Conservation (phyloP, 2,329 filamentous ascomycete genomes). For the Sclerotiophoma versabilis region DNA sequence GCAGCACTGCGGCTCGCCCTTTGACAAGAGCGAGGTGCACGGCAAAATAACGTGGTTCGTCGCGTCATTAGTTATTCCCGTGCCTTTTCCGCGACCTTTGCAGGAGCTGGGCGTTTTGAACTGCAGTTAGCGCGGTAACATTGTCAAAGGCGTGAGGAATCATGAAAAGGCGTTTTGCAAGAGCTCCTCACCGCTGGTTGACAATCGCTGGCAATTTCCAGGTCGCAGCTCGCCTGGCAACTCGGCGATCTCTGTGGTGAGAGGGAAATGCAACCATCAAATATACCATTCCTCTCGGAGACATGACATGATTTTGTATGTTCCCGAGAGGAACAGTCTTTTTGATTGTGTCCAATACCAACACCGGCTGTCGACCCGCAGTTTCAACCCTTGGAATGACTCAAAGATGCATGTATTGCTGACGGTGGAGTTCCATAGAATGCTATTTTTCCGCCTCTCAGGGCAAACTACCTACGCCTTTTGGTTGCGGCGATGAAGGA, state of each 20-base stretch:
- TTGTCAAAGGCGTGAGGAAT: background rate
- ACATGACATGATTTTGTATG: background rate
- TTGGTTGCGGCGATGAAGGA: background rate
- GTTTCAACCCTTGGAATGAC: background rate
- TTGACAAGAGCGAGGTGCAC: conserved; percentile 14
- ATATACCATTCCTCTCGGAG: conserved; percentile 10
- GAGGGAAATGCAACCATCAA: background rate
- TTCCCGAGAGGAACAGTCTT: conserved; percentile 6
- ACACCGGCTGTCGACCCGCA: background rate
- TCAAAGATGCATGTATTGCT: conserved; percentile 1
- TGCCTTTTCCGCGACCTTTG: background rate
- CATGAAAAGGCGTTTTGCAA: background rate
- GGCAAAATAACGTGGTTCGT: conserved; percentile 8
- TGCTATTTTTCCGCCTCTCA: conserved; percentile 20
- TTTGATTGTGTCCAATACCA: background rate
- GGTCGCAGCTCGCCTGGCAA: no score
- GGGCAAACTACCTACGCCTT: conserved; percentile 21
- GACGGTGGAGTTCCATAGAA: conserved; percentile 6
- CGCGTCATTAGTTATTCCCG: conserved; percentile 10
- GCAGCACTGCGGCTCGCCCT: conserved; percentile 9
- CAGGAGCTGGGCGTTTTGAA: conserved; percentile 4
- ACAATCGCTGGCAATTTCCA: background rate
- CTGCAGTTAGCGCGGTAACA: conserved; percentile 5
- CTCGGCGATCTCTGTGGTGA: no score
- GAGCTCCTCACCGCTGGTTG: background rate